These are phyloP conservation scores for Seminavis robusta DNA, from an alignment of 108 stramenopile species.

Conservation along the genomic window DNA sequence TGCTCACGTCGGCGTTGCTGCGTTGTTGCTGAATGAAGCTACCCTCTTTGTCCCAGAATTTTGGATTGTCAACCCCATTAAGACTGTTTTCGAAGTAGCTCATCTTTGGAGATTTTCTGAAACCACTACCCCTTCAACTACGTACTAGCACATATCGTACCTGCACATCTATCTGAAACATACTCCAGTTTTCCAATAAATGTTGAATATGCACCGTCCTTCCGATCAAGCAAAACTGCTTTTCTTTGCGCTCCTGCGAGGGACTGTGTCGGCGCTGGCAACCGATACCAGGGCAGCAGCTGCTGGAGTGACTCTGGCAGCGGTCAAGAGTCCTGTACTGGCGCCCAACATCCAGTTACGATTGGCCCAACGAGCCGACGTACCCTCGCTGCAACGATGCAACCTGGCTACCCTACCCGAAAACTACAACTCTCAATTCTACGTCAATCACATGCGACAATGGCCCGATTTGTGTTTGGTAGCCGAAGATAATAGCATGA, in stretches of 20 bases:
- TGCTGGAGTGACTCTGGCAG: neutral
- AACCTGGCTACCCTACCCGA: constrained; percentile 88
- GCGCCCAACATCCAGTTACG: constrained; percentile 54
- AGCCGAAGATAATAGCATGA: constrained; percentile 47
- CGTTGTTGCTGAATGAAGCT: no score
- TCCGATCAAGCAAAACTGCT: constrained; percentile 50
- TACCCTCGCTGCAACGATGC: constrained; percentile 69
- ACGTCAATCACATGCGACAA: constrained; percentile 66
- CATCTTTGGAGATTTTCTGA: no score
- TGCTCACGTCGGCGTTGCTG: no score
- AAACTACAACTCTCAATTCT: constrained; percentile 86
- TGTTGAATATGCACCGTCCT: constrained; percentile 28
- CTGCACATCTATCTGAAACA: no score
- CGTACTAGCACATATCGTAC: no score
- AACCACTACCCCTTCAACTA: no score
- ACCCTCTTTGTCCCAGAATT: no score
- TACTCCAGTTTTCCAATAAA: no score
- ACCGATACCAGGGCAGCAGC: neutral
- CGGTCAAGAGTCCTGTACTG: neutral
- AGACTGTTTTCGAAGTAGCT: no score
- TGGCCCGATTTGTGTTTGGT: constrained; percentile 87
- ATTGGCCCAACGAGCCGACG: constrained; percentile 67
- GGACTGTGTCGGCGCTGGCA: constrained; percentile 57
- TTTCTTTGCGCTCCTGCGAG: constrained; percentile 62
- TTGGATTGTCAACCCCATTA: no score